Evolutionary conservation across 202 grass and related monocot species (phyloP).

Genomic region (Zizania palustris): DNA sequence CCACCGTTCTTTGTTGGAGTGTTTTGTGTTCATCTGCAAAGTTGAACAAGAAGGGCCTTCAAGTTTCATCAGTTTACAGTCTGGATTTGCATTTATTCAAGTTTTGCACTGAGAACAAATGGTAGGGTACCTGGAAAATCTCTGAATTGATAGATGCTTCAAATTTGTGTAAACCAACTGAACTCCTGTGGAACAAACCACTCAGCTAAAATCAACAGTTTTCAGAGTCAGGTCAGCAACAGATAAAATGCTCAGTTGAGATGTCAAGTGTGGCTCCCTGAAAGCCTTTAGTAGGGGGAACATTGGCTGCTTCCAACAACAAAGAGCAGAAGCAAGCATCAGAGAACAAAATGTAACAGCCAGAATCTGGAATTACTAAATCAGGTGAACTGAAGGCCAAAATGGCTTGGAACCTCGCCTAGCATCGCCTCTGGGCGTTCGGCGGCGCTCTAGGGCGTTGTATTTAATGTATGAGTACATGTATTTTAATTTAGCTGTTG

Average conservation of each 20-base stretch:
- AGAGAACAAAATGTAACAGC: slow-evolving; percentile 46
- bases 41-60: background rate
- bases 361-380: slow-evolving; percentile 48
- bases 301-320: slow-evolving; percentile 50
- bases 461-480: too few species aligned
- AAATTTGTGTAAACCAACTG: slow-evolving; percentile 30
- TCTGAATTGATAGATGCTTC: slow-evolving; percentile 10
- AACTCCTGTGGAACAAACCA: slow-evolving; percentile 32
- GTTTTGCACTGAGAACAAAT: background rate
- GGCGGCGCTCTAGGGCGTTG: too few species aligned
- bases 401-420: slow-evolving; percentile 54
- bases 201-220: slow-evolving; percentile 23
- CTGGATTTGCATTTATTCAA: background rate
- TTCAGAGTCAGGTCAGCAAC: slow-evolving; percentile 39
- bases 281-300: slow-evolving; percentile 26
- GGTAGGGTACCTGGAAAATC: background rate
- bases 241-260: slow-evolving; percentile 49
- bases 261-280: slow-evolving; percentile 42
- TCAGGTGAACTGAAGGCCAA: slow-evolving; percentile 45
- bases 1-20: background rate
- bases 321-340: slow-evolving; percentile 47
- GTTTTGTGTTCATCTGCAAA: background rate
- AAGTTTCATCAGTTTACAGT: too few species aligned
- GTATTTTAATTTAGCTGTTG: too few species aligned
- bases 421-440: too few species aligned